Conservation (phyloP, 192 early-diverging fungal species). For the Coemansia biformis region DNA sequence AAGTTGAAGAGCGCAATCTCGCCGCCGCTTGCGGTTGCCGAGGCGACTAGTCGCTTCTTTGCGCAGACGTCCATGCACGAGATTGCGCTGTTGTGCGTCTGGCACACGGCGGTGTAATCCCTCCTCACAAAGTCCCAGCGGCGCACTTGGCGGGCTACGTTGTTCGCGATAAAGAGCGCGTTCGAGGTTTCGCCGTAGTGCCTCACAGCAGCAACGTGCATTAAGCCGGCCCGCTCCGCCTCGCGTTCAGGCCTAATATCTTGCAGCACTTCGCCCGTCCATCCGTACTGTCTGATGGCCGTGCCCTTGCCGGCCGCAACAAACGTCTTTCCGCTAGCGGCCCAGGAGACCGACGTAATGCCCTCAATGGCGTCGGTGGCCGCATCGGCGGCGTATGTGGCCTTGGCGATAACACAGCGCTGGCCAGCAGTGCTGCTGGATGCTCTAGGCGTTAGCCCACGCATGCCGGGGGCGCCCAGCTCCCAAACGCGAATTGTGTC, state of each 20-base stretch:
- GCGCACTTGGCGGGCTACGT: slow-evolving; percentile 34
- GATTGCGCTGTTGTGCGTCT: slow-evolving; percentile 38
- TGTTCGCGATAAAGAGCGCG: slow-evolving; percentile 35
- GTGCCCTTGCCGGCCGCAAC: slow-evolving; percentile 28
- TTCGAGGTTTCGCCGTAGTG: slow-evolving; percentile 31
- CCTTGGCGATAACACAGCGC: not conserved
- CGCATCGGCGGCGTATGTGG: slow-evolving; percentile 1
- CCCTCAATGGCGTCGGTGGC: slow-evolving; percentile 3
- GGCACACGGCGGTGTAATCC: slow-evolving; percentile 26
- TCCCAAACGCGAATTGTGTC: slow-evolving; percentile 42
- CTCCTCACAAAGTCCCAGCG: slow-evolving; percentile 35
- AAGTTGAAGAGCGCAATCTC: slow-evolving; percentile 44
- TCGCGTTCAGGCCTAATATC: slow-evolving; percentile 16
- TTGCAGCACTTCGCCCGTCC: slow-evolving; percentile 20
- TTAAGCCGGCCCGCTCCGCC: not conserved
- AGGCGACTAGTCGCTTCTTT: slow-evolving; percentile 26
- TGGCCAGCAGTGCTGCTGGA: not conserved
- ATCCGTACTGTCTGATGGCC: slow-evolving; percentile 23
- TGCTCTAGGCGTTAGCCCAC: too few relatives aligned
- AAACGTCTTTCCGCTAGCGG: slow-evolving; percentile 25
- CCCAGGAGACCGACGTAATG: slow-evolving; percentile 29
- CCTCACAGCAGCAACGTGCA: slow-evolving; percentile 22
- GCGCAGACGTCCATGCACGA: slow-evolving; percentile 42
- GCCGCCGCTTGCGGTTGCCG: slow-evolving; percentile 32
- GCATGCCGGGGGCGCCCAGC: slow-evolving; percentile 9